Evolutionary conservation across 805 yeast species (phyloP), one percentile per base, ranked within the genome.

Genomic region (Saccharomycopsis guyanensis): DNA sequence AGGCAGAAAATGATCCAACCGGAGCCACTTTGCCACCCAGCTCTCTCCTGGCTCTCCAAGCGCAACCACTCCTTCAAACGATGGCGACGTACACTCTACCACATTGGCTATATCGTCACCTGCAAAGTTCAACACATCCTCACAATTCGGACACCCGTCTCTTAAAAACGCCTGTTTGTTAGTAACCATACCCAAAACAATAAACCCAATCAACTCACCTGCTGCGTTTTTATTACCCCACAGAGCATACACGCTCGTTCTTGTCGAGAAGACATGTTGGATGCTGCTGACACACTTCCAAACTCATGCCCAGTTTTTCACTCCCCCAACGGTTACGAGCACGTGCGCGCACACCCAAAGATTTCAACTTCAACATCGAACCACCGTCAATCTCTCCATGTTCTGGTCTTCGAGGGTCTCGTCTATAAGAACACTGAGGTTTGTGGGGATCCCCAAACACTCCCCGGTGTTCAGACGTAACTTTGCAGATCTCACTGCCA

Each of bases 241-340:
- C 98, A 91, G 49, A 93, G 75, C 96, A 91, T 86, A 59, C 98
- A 91, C 5, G 97, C 97, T 71, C 98, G 78, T 53, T 88, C 95
- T 7, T 82, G 72, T 66, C 80, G 37, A 15, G 19, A 8, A 8
- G 50, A 47, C 50, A 47, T 47, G 10, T 25, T 25, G 29, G 29
- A n/a, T n/a, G n/a, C n/a, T n/a, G n/a, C n/a, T n/a, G n/a, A n/a
- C n/a, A n/a, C n/a, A n/a, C n/a, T n/a, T n/a, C n/a, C n/a, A n/a
- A n/a, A n/a, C n/a, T n/a, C n/a, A n/a, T n/a, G n/a, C n/a, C n/a
- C n/a, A n/a, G n/a, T n/a, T n/a, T n/a, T n/a, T n/a, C n/a, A n/a
- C n/a, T n/a, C n/a, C n/a, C n/a, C n/a, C n/a, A n/a, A n/a, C n/a
- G n/a, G n/a, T n/a, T n/a, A n/a, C n/a, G n/a, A n/a, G n/a, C n/a